Evolutionary conservation across 345 rosid species (phyloP), one percentile per base, ranked within the genome.

Genomic region (Erysimum cheiranthoides): DNA sequence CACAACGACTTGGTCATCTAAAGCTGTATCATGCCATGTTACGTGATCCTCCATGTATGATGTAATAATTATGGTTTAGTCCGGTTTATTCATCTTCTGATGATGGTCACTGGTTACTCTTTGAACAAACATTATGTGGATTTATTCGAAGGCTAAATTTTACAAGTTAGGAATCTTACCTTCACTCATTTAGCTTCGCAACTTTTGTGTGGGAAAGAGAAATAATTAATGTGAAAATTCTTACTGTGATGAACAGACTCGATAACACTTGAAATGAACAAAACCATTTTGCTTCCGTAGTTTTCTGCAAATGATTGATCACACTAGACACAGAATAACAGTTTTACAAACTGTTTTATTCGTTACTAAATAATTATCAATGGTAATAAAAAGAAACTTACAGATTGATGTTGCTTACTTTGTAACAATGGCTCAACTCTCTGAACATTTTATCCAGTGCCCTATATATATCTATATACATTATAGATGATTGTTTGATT

Each of bases 381-480:
- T 68, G 58, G 54, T 16, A 68, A 60, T 39, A 34, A 14, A 50
- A 59, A 57, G 35, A 32, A 62, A 45, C 50, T 52, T 61, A 43
- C 59, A 69, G 30, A 61, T 68, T 61, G 50, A 65, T 67, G 21
- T 17, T 35, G 67, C 73, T n/a, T 68, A 42, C 69, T 75, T 68
- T 61, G 47, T 61, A 53, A 76, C 56, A 61, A 51, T 68, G 79
- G 79, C 45, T 66, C 31, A 57, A 18, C 18, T 59, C 34, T 68
- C 18, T 51, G 8, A 69, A 69, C 50, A 69, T 43, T 53, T 52
- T 3, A 43, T 61, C 63, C 39, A 69, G 2, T 17, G 71, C 75
- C 52, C 66, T 70, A 38, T 68, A 71, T 56, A 71, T 77, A 71
- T 56, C 76, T 77, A 71, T 77, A 77, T 71, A 77, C 72, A 77